phyloP scores from a whole-genome alignment of 2,329 filamentous ascomycete genomes.

The Lecanosticta acicola region DNA sequence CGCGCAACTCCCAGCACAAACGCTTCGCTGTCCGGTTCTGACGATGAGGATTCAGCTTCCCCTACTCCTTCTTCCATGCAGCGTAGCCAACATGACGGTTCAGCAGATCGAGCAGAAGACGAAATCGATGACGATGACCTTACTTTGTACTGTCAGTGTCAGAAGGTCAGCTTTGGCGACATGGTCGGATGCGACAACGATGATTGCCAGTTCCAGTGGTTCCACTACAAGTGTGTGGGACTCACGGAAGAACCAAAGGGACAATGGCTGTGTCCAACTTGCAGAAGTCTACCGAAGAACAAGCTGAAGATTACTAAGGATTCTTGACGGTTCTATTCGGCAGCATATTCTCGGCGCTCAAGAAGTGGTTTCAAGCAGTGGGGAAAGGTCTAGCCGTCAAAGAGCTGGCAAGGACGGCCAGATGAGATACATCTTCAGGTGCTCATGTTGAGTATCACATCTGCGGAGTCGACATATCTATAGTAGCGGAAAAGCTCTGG shows the following conservation, averaged over 20 bases:
- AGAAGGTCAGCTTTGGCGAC: conserved; percentile 77
- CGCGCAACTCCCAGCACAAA: conserved; percentile 31
- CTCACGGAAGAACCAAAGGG: conserved; percentile 47
- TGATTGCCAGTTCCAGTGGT: conserved; percentile 77
- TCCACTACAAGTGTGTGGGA: conserved; percentile 65
- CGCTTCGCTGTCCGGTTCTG: conserved; percentile 24
- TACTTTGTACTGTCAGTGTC: conserved; percentile 73
- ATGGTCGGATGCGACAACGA: conserved; percentile 89
- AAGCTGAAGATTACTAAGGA: conserved; percentile 23
- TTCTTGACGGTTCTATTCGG: no score
- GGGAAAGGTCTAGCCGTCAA: no score
- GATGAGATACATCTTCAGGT: no score
- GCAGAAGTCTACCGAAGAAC: conserved; percentile 28
- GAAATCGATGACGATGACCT: conserved; percentile 39
- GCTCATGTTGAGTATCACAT: no score
- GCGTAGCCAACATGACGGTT: conserved; percentile 25
- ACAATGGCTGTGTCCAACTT: conserved; percentile 46
- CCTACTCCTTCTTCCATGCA: conserved; percentile 31
- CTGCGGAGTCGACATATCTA: no score
- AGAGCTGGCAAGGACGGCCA: no score
- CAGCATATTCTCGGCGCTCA: no score
- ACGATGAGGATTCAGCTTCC: conserved; percentile 24
- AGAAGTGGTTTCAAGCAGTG: no score
- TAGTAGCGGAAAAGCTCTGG: no score
- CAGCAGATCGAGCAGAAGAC: conserved; percentile 24